A percentile compares a stretch with the other conserved stretches of the same genome.
These are phyloP conservation scores for Xylariaceae sp. DNA, from an alignment of 2,329 filamentous ascomycete species.

Conservation along the genomic window DNA sequence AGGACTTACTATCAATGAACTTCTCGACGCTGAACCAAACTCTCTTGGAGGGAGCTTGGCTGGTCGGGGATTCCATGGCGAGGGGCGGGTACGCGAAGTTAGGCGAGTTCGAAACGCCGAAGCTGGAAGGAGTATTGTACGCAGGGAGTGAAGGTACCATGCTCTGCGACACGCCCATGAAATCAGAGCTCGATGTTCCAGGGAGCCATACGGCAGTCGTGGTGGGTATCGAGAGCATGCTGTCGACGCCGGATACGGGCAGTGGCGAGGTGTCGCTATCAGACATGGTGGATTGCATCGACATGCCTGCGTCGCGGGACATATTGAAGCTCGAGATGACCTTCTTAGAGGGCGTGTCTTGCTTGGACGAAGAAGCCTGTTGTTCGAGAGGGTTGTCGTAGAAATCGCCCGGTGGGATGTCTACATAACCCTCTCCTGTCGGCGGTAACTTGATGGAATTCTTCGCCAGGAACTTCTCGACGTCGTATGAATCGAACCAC, in stretches of 20 bases:
- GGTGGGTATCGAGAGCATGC: conserved; percentile 11
- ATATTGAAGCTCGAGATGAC: neutral
- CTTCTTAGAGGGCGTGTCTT: neutral
- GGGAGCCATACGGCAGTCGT: conserved; percentile 7
- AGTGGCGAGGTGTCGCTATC: conserved; percentile 6
- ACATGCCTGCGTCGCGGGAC: neutral
- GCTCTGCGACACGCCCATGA: conserved; percentile 3
- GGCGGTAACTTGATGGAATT: conserved; percentile 59
- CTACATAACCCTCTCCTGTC: conserved; percentile 58
- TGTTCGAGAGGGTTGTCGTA: conserved; percentile 19
- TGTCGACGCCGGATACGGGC: conserved; percentile 15
- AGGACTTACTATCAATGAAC: conserved; percentile 19
- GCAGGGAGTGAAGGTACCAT: conserved; percentile 11
- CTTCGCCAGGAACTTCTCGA: conserved; percentile 65
- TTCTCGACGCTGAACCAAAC: conserved; percentile 18
- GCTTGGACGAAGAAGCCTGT: neutral
- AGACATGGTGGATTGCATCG: conserved; percentile 5
- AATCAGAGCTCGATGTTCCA: conserved; percentile 4
- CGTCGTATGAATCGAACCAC: conserved; percentile 72
- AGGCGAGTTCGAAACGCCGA: conserved; percentile 5
- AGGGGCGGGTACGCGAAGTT: conserved; percentile 9
- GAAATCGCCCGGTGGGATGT: conserved; percentile 46
- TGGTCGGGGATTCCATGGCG: neutral
- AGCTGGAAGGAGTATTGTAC: neutral
- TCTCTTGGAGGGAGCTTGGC: conserved; percentile 11